phyloP scores from a whole-genome alignment of 179 eudicot species.

The Corrigiola litoralis region DNA sequence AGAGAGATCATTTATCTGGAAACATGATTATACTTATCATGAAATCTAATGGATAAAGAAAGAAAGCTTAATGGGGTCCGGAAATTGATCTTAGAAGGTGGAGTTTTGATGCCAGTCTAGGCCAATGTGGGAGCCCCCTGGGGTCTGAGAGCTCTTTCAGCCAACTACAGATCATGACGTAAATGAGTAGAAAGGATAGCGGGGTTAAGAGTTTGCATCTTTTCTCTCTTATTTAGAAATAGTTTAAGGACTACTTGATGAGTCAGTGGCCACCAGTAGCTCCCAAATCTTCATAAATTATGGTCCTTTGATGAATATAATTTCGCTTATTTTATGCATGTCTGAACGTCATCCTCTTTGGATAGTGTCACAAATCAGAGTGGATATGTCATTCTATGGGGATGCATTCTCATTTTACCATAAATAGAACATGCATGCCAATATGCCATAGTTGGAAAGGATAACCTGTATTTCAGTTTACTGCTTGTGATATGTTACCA shows the following conservation, averaged over 20 bases:
- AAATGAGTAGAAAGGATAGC: conserved; percentile 4
- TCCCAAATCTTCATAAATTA: conserved; percentile 11
- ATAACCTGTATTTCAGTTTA: neutral
- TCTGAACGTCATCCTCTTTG: neutral
- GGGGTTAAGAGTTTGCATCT: conserved; percentile 15
- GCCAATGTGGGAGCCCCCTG: conserved; percentile 5
- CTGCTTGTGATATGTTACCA: neutral
- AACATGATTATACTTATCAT: conserved; percentile 19
- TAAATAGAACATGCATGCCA: conserved; percentile 4
- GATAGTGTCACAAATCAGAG: conserved; percentile 8
- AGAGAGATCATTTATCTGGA: conserved; percentile 22
- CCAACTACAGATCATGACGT: conserved; percentile 20
- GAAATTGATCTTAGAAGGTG: conserved; percentile 27
- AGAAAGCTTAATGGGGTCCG: conserved; percentile 18
- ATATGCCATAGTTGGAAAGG: no score
- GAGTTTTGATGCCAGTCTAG: conserved; percentile 21
- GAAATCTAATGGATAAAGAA: conserved; percentile 22
- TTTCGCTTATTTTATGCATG: neutral
- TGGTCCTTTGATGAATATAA: neutral
- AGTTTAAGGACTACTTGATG: conserved; percentile 14
- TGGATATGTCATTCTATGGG: neutral
- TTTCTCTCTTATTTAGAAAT: conserved; percentile 6
- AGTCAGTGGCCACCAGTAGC: conserved; percentile 18
- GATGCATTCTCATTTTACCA: neutral
- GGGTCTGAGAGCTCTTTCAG: conserved; percentile 15